phyloP scores from a whole-genome alignment of 2,329 filamentous ascomycete species.

The Magnaporthales sp. region DNA sequence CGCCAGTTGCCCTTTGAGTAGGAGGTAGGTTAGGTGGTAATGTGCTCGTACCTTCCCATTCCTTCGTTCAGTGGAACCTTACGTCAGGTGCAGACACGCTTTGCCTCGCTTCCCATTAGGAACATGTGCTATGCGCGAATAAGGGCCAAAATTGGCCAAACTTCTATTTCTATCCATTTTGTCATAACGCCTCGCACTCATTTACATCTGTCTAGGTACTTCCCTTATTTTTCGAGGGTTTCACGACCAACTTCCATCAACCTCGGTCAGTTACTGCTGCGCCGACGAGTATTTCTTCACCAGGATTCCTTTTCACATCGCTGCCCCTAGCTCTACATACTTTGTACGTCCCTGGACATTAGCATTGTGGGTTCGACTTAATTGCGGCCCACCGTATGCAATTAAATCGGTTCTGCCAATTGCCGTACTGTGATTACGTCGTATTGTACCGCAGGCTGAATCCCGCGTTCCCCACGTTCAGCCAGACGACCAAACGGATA shows the following conservation, averaged over 20 bases:
- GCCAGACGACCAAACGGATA: not conserved
- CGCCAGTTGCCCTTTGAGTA: not conserved
- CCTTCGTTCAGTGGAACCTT: not conserved
- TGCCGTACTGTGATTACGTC: conserved; percentile 1
- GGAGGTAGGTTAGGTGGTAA: not conserved
- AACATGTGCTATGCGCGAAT: not conserved
- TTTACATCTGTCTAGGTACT: not conserved
- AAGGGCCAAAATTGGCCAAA: not conserved
- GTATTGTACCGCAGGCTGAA: not conserved
- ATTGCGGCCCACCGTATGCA: not conserved
- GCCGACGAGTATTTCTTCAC: not conserved
- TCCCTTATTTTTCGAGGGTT: not conserved
- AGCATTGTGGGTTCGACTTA: not conserved
- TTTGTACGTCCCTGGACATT: not conserved
- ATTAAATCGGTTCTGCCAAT: not conserved
- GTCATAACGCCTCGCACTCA: not conserved
- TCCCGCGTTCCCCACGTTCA: not conserved
- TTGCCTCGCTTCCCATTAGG: not conserved
- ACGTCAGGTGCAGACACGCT: not conserved
- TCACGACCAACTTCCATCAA: not conserved
- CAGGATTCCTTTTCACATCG: not conserved
- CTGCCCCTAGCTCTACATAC: not conserved
- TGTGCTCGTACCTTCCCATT: not conserved
- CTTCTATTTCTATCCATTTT: not conserved
- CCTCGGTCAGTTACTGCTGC: not conserved